A percentile compares a stretch with the other conserved stretches of the same genome.
Conservation (phyloP, 306 rosid species). For the Cicer cuneatum region DNA sequence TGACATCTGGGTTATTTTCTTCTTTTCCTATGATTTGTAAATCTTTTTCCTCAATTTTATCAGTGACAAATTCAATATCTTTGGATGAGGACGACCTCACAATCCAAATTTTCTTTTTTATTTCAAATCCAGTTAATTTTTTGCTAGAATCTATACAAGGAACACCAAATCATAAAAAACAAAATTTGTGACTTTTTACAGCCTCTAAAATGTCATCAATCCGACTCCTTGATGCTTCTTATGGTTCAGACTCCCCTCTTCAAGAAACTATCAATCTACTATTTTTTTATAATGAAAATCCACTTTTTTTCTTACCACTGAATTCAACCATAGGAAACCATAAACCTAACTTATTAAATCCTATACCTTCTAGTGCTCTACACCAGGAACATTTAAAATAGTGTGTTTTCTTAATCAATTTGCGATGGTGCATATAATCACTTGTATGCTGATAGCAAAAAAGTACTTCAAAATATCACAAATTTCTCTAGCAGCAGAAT, state of each 20-base stretch:
- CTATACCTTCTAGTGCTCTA: background rate
- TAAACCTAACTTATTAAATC: background rate
- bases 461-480: background rate
- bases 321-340: background rate
- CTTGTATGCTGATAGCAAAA: background rate
- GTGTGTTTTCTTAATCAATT: background rate
- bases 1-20: background rate
- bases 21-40: constrained; percentile 6
- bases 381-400: background rate
- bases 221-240: constrained; percentile 22
- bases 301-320: background rate
- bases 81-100: background rate
- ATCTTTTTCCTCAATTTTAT: constrained; percentile 1
- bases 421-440: background rate
- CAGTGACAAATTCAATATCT: background rate
- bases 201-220: constrained; percentile 10
- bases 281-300: background rate
- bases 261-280: background rate
- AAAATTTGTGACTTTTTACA: background rate
- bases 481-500: background rate
- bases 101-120: background rate
- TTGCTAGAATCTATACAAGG: constrained; percentile 1
- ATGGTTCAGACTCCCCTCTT: background rate
- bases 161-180: background rate
- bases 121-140: background rate